Base-by-base conservation (phyloP, 2,329 filamentous ascomycete genomes). In the Fusarium coffeatum region DNA sequence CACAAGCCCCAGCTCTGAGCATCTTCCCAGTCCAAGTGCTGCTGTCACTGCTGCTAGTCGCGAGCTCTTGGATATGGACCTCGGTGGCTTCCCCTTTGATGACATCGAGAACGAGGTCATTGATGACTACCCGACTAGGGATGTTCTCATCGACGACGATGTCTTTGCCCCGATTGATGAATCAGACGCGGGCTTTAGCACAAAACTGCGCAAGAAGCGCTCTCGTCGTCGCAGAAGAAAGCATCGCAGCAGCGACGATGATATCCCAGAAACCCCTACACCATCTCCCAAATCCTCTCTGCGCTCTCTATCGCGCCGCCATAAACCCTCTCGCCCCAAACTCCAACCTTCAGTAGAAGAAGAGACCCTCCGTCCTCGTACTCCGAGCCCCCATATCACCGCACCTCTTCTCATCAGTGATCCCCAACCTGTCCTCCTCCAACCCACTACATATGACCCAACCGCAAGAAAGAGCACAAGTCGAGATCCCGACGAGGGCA, bases 361-460 rank as follows among this genome's bases (percentile, higher is more conserved):
- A 37, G 72, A 74, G 45, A 61, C 66, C 34, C 62, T 72, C 42
- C 74, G 73, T 9, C 72, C 76, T 13, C 59, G 69, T 34, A 73
- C 77, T 11, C 76, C 80, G 8, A 54, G 77, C n/a, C 76, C 78
- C 28, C 71, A 76, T 18, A 86, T 87, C 76, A 82, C 83, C 4
- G 80, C 84, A 5, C 87, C 86, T 22, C 84, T 87, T 56, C 81
- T 87, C 45, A 76, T 80, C 56, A 77, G 80, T n/a, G 80, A 82
- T 27, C 83, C 84, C 12, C 82, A 84, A 59, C 85, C 86, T 3
- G 81, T 86, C 27, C 81, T 90, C 7, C 81, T 90, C 11, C 87
- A 87, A 72, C 86, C 88, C 4, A 85, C 85, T 15, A 84, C 87
- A 34, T 90, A 89, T 74, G 81, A 88, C 68, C 86, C 87, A 40